Evolutionary conservation across 768 basidiomycete species (phyloP).

Genomic region (Mycena maculata): DNA sequence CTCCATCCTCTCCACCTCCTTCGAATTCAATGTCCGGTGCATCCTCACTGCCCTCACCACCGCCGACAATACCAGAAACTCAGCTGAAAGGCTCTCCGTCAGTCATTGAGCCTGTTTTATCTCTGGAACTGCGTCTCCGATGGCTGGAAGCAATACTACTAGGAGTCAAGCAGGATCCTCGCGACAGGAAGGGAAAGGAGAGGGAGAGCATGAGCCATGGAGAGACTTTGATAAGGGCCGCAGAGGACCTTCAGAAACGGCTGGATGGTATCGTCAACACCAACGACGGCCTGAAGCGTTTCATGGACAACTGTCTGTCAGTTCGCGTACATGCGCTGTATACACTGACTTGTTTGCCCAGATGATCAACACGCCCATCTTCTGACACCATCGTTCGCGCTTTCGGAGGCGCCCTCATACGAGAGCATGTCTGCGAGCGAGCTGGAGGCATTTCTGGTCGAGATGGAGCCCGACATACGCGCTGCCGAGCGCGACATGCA

Average conservation of each 20-base stretch:
- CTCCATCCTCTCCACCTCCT: constrained; percentile 56
- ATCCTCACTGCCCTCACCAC: constrained; percentile 41
- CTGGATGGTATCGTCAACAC: constrained; percentile 69
- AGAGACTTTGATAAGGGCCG: constrained; percentile 68
- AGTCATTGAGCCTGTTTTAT: constrained; percentile 71
- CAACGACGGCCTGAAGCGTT: constrained; percentile 79
- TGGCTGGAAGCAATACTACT: constrained; percentile 85
- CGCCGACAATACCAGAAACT: constrained; percentile 36
- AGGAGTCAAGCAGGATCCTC: constrained; percentile 65
- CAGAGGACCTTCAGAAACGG: constrained; percentile 69
- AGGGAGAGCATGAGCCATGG: constrained; percentile 59
- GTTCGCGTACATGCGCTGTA: constrained; percentile 11
- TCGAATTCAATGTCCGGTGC: constrained; percentile 50
- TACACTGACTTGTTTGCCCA: constrained; percentile 43
- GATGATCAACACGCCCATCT: constrained; percentile 83
- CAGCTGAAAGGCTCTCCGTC: constrained; percentile 30
- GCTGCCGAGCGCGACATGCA: constrained; percentile 85
- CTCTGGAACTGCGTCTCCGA: constrained; percentile 79
- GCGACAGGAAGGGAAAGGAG: constrained; percentile 51
- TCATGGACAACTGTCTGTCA: constrained; percentile 78
- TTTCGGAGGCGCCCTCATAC: constrained; percentile 66
- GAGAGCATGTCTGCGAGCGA: constrained; percentile 75
- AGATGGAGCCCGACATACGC: constrained; percentile 88
- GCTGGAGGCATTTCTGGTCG: constrained; percentile 74
- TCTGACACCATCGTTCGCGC: constrained; percentile 80